A percentile compares a stretch with the other conserved stretches of the same genome.
These are phyloP conservation scores for Mycena floridula DNA, from an alignment of 768 basidiomycete species.

Conservation along the genomic window DNA sequence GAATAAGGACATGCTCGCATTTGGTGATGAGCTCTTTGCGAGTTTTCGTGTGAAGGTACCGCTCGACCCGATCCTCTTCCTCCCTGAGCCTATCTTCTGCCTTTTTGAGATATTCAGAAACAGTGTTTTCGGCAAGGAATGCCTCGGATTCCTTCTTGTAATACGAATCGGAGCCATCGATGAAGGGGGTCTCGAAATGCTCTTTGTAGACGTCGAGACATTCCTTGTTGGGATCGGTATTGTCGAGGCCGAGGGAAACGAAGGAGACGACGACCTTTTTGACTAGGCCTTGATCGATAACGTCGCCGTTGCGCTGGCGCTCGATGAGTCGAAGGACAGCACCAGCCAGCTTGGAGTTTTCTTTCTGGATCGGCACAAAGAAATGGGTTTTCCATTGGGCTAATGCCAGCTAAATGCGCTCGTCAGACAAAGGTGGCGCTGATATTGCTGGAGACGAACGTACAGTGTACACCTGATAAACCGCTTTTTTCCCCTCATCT, in stretches of 20 bases:
- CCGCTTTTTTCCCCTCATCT: conserved; percentile 92
- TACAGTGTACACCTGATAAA: conserved; percentile 97
- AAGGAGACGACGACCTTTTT: conserved; percentile 95
- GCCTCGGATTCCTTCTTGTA: conserved; percentile 91
- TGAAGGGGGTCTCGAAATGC: conserved; percentile 86
- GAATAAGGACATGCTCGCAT: conserved; percentile 91
- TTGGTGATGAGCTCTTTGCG: conserved; percentile 73
- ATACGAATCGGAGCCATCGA: conserved; percentile 80
- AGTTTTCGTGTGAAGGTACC: conserved; percentile 81
- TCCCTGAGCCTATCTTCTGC: conserved; percentile 89
- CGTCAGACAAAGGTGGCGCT: too few relatives aligned
- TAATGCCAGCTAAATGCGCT: conserved; percentile 72
- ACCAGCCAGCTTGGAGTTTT: conserved; percentile 74
- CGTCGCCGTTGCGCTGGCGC: conserved; percentile 89
- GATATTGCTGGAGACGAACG: too few relatives aligned
- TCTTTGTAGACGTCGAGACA: conserved; percentile 92
- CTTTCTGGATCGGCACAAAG: conserved; percentile 80
- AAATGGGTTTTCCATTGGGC: conserved; percentile 95
- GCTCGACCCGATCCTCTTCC: conserved; percentile 92
- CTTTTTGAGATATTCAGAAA: conserved; percentile 93
- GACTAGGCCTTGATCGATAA: conserved; percentile 86
- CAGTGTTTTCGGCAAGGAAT: conserved; percentile 82
- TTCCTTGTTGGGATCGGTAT: conserved; percentile 84
- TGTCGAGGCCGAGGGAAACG: conserved; percentile 91
- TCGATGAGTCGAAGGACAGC: conserved; percentile 90